Conservation (phyloP, 352 stramenopile species). For the Pythium utonaiense region DNA sequence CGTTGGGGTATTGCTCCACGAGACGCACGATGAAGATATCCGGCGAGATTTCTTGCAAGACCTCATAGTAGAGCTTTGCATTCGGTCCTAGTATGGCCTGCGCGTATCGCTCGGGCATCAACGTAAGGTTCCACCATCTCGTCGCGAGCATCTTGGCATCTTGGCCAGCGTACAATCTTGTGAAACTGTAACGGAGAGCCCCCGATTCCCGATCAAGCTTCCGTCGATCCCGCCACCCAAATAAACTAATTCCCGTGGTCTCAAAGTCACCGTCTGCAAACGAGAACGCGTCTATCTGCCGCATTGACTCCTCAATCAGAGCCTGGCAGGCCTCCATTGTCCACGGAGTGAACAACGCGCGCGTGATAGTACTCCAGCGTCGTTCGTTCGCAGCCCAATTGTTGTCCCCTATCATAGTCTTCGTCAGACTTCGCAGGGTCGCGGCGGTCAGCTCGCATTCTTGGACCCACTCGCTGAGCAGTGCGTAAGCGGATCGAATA, state of each 20-base stretch:
- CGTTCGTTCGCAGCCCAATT: neutral
- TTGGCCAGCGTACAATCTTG: slow-evolving; percentile 1
- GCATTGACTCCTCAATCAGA: neutral
- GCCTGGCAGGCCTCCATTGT: neutral
- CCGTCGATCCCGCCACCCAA: slow-evolving; percentile 12
- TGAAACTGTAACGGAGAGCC: too few species aligned
- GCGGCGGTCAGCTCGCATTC: neutral
- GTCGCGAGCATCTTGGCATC: slow-evolving; percentile 6
- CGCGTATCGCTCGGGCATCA: neutral
- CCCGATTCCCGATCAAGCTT: too few species aligned
- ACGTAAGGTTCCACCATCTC: slow-evolving; percentile 13
- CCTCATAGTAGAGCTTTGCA: slow-evolving; percentile 5
- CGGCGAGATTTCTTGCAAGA: slow-evolving; percentile 7
- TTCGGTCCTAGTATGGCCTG: slow-evolving; percentile 1
- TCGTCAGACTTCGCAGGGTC: neutral
- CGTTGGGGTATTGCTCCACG: slow-evolving; percentile 9
- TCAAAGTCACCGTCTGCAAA: neutral
- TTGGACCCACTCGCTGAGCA: too few species aligned
- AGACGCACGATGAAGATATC: slow-evolving; percentile 14
- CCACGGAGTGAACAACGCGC: neutral
- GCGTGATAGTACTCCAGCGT: neutral
- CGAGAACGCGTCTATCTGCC: neutral
- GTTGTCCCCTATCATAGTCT: neutral
- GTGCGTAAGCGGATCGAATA: too few species aligned
- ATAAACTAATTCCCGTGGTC: slow-evolving; percentile 5